Evolutionary conservation across 805 yeast species (phyloP), one percentile per base, ranked within the genome.

Genomic region (Saturnispora zaruensis): DNA sequence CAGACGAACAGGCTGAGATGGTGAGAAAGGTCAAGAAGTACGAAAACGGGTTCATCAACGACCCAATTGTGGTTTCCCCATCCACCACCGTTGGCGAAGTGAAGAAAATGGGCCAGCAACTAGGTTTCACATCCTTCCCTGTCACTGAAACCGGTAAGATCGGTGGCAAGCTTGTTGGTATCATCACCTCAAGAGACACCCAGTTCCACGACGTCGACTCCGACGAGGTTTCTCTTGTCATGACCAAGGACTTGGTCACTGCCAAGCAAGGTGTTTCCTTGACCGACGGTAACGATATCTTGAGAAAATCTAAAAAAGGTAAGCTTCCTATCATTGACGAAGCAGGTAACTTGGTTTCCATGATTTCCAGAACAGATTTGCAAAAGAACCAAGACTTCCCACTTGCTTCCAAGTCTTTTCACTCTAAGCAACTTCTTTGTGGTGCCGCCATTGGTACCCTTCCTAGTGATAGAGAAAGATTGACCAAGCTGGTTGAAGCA

Each of bases 401-500:
- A 61, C 75, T 82, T 57, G 99, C 99, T 50, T 89, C 97, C 57
- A 93, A 93, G 75, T 86, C 96, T 34, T 82, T 82, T 63, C 75
- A 82, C 60, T 87, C 98, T 48, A 93, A 93, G 77, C 99, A 93
- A 76, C 79, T 93, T 67, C 78, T 93, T 64, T 88, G 96, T 79
- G 99, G 98, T 78, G 99, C 99, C 61, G 95, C 99, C 56, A 81
- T 93, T 66, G 99, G 99, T 71, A 93, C 99, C 56, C 75, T 95
- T 55, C 84, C 79, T 41, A 84, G 87, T 61, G 99, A 93, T 73
- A 86, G 78, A 66, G 84, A 77, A 63, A 88, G 99, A 75, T 78
- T 93, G 62, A 67, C 68, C 53, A 78, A 83, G 73, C 80, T 93
- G 62, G 97, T 84, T 53, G 95, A 81, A 49, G 98, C 98, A 50